Conservation (phyloP, 305 asterid genomes). For the Fraxinus xanthoxyloides region DNA sequence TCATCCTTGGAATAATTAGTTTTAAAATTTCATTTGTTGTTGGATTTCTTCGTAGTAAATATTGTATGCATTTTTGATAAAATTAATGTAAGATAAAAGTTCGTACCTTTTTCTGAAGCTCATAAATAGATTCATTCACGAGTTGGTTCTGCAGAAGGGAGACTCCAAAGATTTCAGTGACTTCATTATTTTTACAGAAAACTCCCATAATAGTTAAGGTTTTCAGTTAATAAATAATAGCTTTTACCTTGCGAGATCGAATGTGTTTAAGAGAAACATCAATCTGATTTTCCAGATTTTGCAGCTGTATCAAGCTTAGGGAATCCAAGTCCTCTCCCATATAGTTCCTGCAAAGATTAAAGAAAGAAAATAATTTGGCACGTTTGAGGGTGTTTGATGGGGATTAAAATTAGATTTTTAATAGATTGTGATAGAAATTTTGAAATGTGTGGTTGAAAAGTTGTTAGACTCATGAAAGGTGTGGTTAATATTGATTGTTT, state of each 20-base stretch:
- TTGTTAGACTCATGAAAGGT: too few species aligned
- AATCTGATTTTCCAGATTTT: conserved; percentile 69
- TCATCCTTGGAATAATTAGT: too few species aligned
- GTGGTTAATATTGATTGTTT: too few species aligned
- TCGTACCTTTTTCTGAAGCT: conserved; percentile 72
- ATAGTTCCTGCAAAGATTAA: conserved; percentile 44
- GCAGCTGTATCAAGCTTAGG: conserved; percentile 60
- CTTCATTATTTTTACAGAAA: not conserved
- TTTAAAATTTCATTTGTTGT: too few species aligned
- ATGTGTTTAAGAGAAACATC: conserved; percentile 61
- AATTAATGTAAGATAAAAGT: not conserved
- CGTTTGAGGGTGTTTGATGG: too few species aligned
- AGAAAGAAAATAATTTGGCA: not conserved
- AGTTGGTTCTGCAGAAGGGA: conserved; percentile 66
- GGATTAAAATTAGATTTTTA: too few species aligned
- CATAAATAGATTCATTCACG: conserved; percentile 72
- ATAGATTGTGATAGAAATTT: too few species aligned
- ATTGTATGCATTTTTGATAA: too few species aligned
- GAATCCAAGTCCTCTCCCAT: conserved; percentile 63
- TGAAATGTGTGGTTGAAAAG: too few species aligned
- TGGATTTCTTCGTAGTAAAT: too few species aligned
- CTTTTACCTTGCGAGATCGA: conserved; percentile 57
- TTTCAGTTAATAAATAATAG: not conserved
- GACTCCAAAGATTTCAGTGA: not conserved
- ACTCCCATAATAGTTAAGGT: not conserved